Conservation (phyloP, 202 grass and related monocot species). For the Setaria viridis region DNA sequence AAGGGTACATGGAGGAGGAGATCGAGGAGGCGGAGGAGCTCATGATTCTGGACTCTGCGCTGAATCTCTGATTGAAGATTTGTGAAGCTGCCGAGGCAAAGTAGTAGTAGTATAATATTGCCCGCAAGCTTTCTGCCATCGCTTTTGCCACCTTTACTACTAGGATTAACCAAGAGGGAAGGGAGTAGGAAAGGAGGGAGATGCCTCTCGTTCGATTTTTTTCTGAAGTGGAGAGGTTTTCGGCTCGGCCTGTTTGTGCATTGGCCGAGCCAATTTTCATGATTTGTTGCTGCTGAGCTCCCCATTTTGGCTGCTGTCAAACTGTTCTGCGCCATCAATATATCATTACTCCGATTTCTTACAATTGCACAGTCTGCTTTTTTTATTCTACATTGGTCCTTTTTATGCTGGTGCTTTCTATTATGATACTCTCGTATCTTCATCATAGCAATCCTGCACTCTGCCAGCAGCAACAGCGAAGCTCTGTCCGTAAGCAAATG, state of each 20-base stretch:
- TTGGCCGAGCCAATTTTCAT: conserved; percentile 46
- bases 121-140: conserved; percentile 23
- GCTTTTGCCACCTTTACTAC: conserved; percentile 2
- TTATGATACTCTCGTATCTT: not conserved
- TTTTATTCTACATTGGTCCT: not conserved
- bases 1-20: conserved; percentile 64
- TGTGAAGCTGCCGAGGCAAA: not conserved
- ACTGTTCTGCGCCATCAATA: conserved; percentile 29
- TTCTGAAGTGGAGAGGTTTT: conserved; percentile 48
- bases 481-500: not conserved
- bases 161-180: not conserved
- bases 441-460: too few relatives aligned
- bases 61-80: conserved; percentile 21
- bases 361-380: not conserved
- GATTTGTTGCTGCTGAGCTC: conserved; percentile 28
- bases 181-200: not conserved
- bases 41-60: conserved; percentile 45
- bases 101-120: conserved; percentile 2
- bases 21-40: conserved; percentile 47
- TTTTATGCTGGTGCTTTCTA: not conserved
- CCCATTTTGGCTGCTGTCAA: conserved; percentile 32
- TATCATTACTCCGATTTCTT: conserved; percentile 22
- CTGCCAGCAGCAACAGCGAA: not conserved
- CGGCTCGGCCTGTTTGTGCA: conserved; percentile 12
- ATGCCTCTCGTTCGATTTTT: conserved; percentile 52